Conservation (phyloP, 2,329 filamentous ascomycete species). For the Exophiala sp. region DNA sequence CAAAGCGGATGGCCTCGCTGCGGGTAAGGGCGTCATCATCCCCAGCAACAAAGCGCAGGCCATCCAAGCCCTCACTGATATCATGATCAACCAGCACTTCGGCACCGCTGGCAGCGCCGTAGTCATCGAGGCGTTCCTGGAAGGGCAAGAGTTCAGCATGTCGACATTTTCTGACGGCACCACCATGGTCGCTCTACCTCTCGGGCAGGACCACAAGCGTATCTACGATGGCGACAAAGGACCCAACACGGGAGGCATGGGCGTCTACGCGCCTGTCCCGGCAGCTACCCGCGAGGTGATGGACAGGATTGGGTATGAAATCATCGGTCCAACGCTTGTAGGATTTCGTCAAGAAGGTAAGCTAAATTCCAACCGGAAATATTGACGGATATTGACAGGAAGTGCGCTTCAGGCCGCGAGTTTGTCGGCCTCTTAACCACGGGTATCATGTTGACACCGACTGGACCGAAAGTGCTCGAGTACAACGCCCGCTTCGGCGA, state of each 20-base stretch:
- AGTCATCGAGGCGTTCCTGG: slow-evolving; percentile 90
- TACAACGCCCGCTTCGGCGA: slow-evolving; percentile 94
- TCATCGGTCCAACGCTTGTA: slow-evolving; percentile 84
- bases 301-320: slow-evolving; percentile 70
- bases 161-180: slow-evolving; percentile 88
- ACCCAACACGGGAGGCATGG: slow-evolving; percentile 96
- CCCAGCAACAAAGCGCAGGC: slow-evolving; percentile 79
- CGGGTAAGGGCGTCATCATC: slow-evolving; percentile 93
- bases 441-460: slow-evolving; percentile 83
- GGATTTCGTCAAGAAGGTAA: slow-evolving; percentile 77
- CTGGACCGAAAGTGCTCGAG: slow-evolving; percentile 78
- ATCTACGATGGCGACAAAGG: slow-evolving; percentile 86
- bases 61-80: slow-evolving; percentile 73
- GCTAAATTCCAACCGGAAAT: slow-evolving; percentile 29
- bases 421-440: slow-evolving; percentile 80
- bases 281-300: slow-evolving; percentile 73
- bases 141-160: slow-evolving; percentile 88
- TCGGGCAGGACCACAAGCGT: slow-evolving; percentile 95
- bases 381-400: no score
- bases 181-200: slow-evolving; percentile 75
- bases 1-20: slow-evolving; percentile 88
- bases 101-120: slow-evolving; percentile 83
- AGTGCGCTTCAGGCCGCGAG: no score
- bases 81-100: slow-evolving; percentile 87
- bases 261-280: slow-evolving; percentile 86